Evolutionary conservation across 2,329 filamentous ascomycete genomes (phyloP).

Genomic region (Fusarium sp.): DNA sequence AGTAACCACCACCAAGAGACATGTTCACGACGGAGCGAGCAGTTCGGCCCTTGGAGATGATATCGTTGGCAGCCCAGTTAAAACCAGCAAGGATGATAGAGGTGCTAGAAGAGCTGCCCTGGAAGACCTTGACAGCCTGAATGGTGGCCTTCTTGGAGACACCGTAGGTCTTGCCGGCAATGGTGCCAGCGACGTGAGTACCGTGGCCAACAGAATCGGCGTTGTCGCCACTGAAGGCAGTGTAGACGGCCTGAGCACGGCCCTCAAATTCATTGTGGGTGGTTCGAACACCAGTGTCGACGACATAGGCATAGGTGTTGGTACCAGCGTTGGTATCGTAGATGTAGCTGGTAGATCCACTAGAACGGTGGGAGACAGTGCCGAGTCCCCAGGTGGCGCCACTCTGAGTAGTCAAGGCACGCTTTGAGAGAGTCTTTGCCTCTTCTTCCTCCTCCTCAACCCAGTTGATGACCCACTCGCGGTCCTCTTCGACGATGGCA

Average conservation of each 20-base stretch:
- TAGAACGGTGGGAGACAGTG: constrained; percentile 43
- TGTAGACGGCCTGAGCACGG: constrained; percentile 51
- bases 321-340: constrained; percentile 56
- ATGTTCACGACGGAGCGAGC: constrained; percentile 59
- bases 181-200: constrained; percentile 51
- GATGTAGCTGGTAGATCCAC: constrained; percentile 50
- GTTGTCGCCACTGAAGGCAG: constrained; percentile 38
- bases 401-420: constrained; percentile 41
- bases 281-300: constrained; percentile 68
- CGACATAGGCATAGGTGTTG: constrained; percentile 65
- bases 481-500: constrained; percentile 42
- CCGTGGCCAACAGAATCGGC: constrained; percentile 52
- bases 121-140: constrained; percentile 57
- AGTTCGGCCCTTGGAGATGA: constrained; percentile 50
- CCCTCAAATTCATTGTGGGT: constrained; percentile 63
- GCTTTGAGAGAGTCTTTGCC: constrained; percentile 32
- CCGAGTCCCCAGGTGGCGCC: constrained; percentile 46
- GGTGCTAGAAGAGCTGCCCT: constrained; percentile 37
- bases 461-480: constrained; percentile 41
- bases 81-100: constrained; percentile 47
- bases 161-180: constrained; percentile 47
- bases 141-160: constrained; percentile 56
- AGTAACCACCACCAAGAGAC: constrained; percentile 60
- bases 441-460: constrained; percentile 25
- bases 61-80: constrained; percentile 56